Percentiles rank a stretch among this genome's conserved stretches.
phyloP scores from a whole-genome alignment of 2,329 filamentous ascomycete genomes.

The Colletotrichum musae region DNA sequence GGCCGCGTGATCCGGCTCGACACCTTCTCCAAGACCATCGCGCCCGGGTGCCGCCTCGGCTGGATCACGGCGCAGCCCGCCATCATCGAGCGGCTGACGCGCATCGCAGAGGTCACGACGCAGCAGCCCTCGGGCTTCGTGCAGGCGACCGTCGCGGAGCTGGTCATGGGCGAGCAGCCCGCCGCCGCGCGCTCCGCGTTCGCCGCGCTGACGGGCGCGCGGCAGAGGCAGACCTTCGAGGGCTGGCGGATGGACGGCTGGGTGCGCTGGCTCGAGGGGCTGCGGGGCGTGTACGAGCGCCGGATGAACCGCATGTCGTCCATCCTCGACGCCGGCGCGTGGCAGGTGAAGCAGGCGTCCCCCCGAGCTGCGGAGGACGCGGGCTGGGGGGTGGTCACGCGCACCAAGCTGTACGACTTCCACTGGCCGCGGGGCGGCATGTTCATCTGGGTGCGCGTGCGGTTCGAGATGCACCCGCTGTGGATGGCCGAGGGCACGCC shows the following conservation, averaged over 20 bases:
- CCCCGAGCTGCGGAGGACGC: slow-evolving; percentile 59
- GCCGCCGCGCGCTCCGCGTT: slow-evolving; percentile 60
- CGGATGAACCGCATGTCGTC: slow-evolving; percentile 86
- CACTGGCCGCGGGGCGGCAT: slow-evolving; percentile 88
- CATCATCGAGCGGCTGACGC: slow-evolving; percentile 76
- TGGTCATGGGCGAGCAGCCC: slow-evolving; percentile 80
- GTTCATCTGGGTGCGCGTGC: slow-evolving; percentile 88
- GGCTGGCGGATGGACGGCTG: slow-evolving; percentile 88
- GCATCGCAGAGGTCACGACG: slow-evolving; percentile 81
- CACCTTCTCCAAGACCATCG: slow-evolving; percentile 94
- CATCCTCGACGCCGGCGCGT: slow-evolving; percentile 78
- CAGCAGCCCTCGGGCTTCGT: slow-evolving; percentile 92
- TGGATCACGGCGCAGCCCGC: slow-evolving; percentile 91
- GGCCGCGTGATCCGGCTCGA: slow-evolving; percentile 92
- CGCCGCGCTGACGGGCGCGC: slow-evolving; percentile 58
- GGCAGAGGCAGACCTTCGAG: slow-evolving; percentile 62
- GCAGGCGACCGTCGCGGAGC: slow-evolving; percentile 83
- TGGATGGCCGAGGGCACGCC: slow-evolving; percentile 55
- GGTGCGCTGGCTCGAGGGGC: slow-evolving; percentile 91
- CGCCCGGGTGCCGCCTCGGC: slow-evolving; percentile 89
- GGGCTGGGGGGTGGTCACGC: slow-evolving; percentile 83
- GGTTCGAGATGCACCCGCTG: slow-evolving; percentile 82
- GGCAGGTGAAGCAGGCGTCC: slow-evolving; percentile 75
- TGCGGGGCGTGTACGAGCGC: slow-evolving; percentile 86
- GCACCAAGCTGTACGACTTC: slow-evolving; percentile 82